Percentiles rank a stretch among this genome's conserved stretches.
These are phyloP conservation scores for Blastocystis sp. DNA, from an alignment of 352 stramenopile genomes.

Conservation along the genomic window DNA sequence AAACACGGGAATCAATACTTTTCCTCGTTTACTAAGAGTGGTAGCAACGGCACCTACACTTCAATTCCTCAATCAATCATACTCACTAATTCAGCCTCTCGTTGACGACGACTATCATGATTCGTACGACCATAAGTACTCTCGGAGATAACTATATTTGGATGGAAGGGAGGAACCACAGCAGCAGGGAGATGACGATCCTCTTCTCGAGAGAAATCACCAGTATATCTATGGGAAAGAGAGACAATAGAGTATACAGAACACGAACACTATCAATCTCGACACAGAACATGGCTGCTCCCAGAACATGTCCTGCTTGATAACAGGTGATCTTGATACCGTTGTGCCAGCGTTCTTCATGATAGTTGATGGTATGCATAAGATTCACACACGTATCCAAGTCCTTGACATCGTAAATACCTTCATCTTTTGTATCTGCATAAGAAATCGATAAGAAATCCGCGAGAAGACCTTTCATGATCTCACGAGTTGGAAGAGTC, in stretches of 20 bases:
- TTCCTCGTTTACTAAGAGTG: slow-evolving; percentile 86
- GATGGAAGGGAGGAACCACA: slow-evolving; percentile 72
- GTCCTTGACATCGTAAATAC: slow-evolving; percentile 77
- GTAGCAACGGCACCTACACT: slow-evolving; percentile 81
- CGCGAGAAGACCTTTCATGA: slow-evolving; percentile 91
- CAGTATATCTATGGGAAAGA: slow-evolving; percentile 63
- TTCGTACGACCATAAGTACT: slow-evolving; percentile 94
- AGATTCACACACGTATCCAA: slow-evolving; percentile 89
- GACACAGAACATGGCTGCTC: slow-evolving; percentile 97
- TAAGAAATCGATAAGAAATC: slow-evolving; percentile 87
- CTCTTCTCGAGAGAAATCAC: slow-evolving; percentile 73
- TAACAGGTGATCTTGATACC: slow-evolving; percentile 96
- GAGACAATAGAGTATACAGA: slow-evolving; percentile 74
- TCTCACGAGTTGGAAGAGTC: slow-evolving; percentile 96
- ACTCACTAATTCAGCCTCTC: slow-evolving; percentile 87
- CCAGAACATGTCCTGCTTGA: slow-evolving; percentile 95
- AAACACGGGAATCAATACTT: slow-evolving; percentile 96
- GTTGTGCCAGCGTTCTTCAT: slow-evolving; percentile 86
- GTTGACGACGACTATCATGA: slow-evolving; percentile 85
- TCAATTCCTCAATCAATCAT: neutral
- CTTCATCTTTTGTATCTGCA: slow-evolving; percentile 64
- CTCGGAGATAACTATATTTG: slow-evolving; percentile 97
- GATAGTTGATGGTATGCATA: slow-evolving; percentile 95
- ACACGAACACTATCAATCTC: slow-evolving; percentile 92
- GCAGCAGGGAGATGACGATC: slow-evolving; percentile 92